Evolutionary conservation across 2,329 filamentous ascomycete species (phyloP).

Genomic region (Teratosphaeria epicoccoides): DNA sequence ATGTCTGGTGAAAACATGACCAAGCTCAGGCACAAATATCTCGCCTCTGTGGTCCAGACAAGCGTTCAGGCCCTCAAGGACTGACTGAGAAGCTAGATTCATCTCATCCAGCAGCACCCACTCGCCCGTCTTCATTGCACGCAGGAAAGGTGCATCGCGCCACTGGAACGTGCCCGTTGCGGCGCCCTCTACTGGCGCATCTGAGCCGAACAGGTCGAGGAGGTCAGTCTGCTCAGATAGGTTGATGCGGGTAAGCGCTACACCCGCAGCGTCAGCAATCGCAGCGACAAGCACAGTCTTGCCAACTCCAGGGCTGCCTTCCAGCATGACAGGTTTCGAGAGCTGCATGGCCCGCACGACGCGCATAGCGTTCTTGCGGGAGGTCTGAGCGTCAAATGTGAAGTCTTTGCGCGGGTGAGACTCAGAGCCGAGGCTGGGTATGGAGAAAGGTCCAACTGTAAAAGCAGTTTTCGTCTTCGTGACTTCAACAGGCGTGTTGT

Average conservation of each 20-base stretch:
- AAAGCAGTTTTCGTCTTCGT: conserved; percentile 44
- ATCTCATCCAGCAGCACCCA: conserved; percentile 98
- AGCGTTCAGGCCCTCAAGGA: conserved; percentile 90
- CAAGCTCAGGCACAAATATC: conserved; percentile 88
- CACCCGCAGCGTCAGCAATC: conserved; percentile 67
- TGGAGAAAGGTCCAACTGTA: conserved; percentile 63
- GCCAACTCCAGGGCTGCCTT: conserved; percentile 95
- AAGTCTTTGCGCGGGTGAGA: conserved; percentile 40
- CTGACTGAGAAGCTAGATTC: conserved; percentile 94
- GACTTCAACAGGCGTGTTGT: conserved; percentile 53
- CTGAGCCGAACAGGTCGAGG: conserved; percentile 94
- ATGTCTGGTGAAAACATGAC: conserved; percentile 86
- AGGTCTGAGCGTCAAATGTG: conserved; percentile 81
- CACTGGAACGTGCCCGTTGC: conserved; percentile 85
- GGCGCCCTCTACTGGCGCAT: conserved; percentile 89
- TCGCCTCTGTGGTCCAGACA: conserved; percentile 94
- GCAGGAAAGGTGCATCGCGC: conserved; percentile 89
- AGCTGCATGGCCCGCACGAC: conserved; percentile 82
- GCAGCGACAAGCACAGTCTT: conserved; percentile 91
- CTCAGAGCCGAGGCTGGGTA: conserved; percentile 31
- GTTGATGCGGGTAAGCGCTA: conserved; percentile 84
- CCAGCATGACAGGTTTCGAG: conserved; percentile 80
- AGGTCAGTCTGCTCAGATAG: conserved; percentile 95
- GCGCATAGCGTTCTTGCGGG: conserved; percentile 78
- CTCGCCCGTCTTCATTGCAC: conserved; percentile 91